Percentiles rank a stretch among this genome's conserved stretches.
Evolutionary conservation across 2,329 filamentous ascomycete genomes (phyloP).

Genomic region (Scopulariopsis brevicaulis): DNA sequence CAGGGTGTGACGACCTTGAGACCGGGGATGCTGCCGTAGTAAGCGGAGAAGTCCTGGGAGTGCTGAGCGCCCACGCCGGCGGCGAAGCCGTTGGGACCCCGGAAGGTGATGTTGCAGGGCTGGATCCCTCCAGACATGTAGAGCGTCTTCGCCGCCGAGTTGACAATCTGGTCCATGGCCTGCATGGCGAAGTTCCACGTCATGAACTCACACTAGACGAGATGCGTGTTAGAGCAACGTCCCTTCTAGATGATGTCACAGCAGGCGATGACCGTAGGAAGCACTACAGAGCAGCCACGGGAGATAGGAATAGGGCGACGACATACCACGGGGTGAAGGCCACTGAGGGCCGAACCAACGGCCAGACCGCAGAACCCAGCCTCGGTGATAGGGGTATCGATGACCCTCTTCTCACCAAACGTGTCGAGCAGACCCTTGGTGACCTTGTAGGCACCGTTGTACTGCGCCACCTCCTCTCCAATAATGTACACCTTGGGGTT

Average conservation of each 20-base stretch:
- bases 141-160: constrained; percentile 96
- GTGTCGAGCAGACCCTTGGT: constrained; percentile 95
- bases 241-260: not conserved
- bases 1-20: constrained; percentile 95
- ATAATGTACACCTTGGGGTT: constrained; percentile 94
- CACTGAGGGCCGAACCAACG: constrained; percentile 87
- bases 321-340: constrained; percentile 85
- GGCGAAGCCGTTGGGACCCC: constrained; percentile 96
- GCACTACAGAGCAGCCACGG: not conserved
- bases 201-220: constrained; percentile 89
- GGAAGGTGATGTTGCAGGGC: constrained; percentile 99
- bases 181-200: constrained; percentile 99
- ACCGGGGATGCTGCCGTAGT: constrained; percentile 97
- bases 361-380: constrained; percentile 90
- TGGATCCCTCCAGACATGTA: constrained; percentile 99
- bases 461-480: constrained; percentile 97
- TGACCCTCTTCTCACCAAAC: constrained; percentile 94
- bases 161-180: constrained; percentile 98
- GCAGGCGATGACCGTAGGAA: not conserved
- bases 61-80: constrained; percentile 93
- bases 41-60: constrained; percentile 96
- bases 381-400: constrained; percentile 97
- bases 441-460: constrained; percentile 99
- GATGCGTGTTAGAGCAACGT: not conserved
- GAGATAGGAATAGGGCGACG: not conserved